These are phyloP conservation scores for Ophiostoma piceae DNA, from an alignment of 2,329 filamentous ascomycete genomes.

Conservation along the genomic window DNA sequence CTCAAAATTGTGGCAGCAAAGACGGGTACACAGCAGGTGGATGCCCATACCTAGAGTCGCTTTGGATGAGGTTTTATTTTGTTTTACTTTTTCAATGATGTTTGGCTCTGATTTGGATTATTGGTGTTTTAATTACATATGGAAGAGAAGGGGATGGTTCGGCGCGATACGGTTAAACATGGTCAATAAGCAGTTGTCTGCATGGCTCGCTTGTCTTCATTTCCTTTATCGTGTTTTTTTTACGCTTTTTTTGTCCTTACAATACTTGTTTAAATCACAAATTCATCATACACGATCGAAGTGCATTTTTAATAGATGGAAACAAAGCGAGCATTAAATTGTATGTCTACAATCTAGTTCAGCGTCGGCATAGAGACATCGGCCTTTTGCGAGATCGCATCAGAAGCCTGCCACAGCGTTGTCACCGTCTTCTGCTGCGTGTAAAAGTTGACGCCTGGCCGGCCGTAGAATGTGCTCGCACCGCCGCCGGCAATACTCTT, in stretches of 20 bases:
- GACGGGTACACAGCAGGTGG: neutral
- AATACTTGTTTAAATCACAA: neutral
- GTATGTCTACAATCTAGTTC: conserved; percentile 11
- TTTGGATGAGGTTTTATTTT: neutral
- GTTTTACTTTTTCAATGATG: neutral
- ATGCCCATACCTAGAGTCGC: neutral
- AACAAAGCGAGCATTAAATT: neutral
- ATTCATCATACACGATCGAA: neutral
- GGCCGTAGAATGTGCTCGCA: conserved; percentile 90
- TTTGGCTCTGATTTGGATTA: neutral
- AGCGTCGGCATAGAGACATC: conserved; percentile 75
- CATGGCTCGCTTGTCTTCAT: neutral
- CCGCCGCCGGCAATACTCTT: conserved; percentile 88
- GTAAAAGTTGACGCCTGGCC: conserved; percentile 88
- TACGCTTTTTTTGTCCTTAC: neutral
- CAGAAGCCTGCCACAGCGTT: conserved; percentile 78
- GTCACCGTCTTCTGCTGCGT: conserved; percentile 98
- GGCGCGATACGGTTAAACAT: neutral
- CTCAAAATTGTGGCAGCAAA: neutral
- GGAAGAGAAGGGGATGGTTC: neutral
- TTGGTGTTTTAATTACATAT: neutral
- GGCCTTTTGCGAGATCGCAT: conserved; percentile 79
- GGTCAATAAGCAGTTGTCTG: no score
- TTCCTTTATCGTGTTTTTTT: neutral
- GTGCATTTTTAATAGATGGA: no score